Evolutionary conservation across 2,329 filamentous ascomycete species (phyloP), one percentile per base, ranked within the genome.

Genomic region (Metarhizium sp.): DNA sequence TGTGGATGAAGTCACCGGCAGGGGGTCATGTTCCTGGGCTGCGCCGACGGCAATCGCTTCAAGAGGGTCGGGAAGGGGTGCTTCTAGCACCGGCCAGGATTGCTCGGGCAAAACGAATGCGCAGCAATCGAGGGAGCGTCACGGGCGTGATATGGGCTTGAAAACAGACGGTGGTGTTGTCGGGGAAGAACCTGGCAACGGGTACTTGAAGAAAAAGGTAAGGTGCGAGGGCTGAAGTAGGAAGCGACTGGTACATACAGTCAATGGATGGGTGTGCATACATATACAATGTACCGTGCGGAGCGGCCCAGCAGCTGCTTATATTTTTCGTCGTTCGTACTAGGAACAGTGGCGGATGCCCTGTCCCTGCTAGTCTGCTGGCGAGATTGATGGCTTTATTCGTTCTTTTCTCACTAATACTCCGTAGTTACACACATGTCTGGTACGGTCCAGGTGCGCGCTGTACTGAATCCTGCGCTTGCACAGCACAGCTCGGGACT

Each of bases 11-110:
- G 59, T 69, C 64, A 69, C 62, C 62, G 62, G 59, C 63, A 62
- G 62, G 61, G 62, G 60, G 62, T 65, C 67, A 67, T 68, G 64
- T 64, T 66, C 63, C 62, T 62, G 38, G 25, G 51, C 56, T 57
- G 58, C 57, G 34, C 48, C 51, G 42, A 57, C 49, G 42, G 57
- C 25, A 51, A 30, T 42, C 36, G 54, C 20, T 55, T 34, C 50
- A 18, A 25, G 18, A 36, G 32, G 14, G 45, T 54, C 45, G 20
- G 32, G 30, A 32, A 7, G 34, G 30, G 38, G 11, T 20, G 46
- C n/a, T 16, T 32, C 32, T 20, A 30, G 45, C n/a, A 32, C 53
- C 30, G 32, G 43, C 30, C 50, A 25, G 50, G 36, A 52, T 42
- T 5, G 10, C 36, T 43, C n/a, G 13, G 14, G 11, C 25, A 48